Base-by-base conservation (phyloP, 129 eudicot genomes). In the Tagetes patula region DNA sequence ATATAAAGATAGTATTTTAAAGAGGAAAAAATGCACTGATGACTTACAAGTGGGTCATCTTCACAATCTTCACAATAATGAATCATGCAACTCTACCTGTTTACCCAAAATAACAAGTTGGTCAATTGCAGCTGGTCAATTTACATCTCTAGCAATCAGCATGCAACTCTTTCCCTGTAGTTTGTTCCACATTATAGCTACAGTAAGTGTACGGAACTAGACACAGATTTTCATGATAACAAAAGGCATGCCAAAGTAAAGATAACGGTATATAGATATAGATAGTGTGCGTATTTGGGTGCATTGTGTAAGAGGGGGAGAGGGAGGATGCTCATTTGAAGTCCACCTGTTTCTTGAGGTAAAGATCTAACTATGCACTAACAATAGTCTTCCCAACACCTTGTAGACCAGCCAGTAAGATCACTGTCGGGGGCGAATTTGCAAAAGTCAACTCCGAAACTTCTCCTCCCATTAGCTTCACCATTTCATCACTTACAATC, bases 311-410 rank as follows among this genome's bases (percentile, higher is more conserved):
- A 13, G 56, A 39, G 1, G 46, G 27, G 27, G 27, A 20, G 27
- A 20, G 27, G 27, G 27, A 20, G 27, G 27, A 20, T 20, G 27
- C 27, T 20, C 27, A 54, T 33, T 49, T 54, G 74, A 72, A 63
- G 53, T 33, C 40, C 65, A 90, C 98, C 96, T 77, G 97, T 76
- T 94, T 94, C 84, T 88, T 88, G 69, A 94, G 97, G 83, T 90
- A 94, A 38, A 87, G 72, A 53, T 97, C 97, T 73, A 94, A 85
- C 80, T 94, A 90, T 56, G 96, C 96, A 66, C 93, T 81, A 72
- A 94, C 98, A 40, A 97, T 94, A 40, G 98, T 94, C 84, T 94
- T 94, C 67, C 98, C 98, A 74, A 94, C 98, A 79, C 98, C 98
- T 86, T 94, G 98, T 59, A 94, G 71, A 34, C 98, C 98, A 72